Conservation (phyloP, 176 grass and related monocot genomes). For the Miscanthus lutarioriparius region DNA sequence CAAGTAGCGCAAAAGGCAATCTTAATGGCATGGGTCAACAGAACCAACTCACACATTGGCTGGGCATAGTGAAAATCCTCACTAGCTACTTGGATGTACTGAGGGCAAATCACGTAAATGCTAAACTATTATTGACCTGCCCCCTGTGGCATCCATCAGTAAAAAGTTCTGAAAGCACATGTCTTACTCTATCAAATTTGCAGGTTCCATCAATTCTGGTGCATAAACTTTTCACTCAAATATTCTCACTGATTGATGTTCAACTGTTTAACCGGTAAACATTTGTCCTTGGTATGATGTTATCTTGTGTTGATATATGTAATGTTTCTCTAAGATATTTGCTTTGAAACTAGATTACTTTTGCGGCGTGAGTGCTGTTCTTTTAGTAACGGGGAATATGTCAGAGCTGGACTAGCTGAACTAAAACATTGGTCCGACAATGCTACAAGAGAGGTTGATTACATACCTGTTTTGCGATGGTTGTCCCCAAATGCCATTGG, state of each 20-base stretch:
- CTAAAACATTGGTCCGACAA: slow-evolving; percentile 79
- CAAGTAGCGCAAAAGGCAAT: slow-evolving; percentile 47
- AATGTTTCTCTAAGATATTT: slow-evolving; percentile 40
- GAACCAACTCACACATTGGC: slow-evolving; percentile 63
- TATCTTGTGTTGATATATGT: slow-evolving; percentile 27
- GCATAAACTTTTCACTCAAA: slow-evolving; percentile 78
- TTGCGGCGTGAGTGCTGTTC: slow-evolving; percentile 90
- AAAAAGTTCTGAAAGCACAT: slow-evolving; percentile 24
- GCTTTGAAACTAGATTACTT: slow-evolving; percentile 55
- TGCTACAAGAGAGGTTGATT: slow-evolving; percentile 75
- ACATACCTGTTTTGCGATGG: slow-evolving; percentile 25
- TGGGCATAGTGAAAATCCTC: slow-evolving; percentile 57
- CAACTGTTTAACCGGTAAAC: slow-evolving; percentile 90
- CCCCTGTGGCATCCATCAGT: slow-evolving; percentile 13
- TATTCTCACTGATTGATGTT: slow-evolving; percentile 80
- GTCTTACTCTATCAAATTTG: slow-evolving; percentile 38
- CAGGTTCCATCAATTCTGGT: slow-evolving; percentile 83
- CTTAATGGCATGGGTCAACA: slow-evolving; percentile 53
- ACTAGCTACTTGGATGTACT: slow-evolving; percentile 56
- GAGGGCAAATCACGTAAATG: slow-evolving; percentile 66
- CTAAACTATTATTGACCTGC: background rate
- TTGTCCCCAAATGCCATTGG: slow-evolving; percentile 28
- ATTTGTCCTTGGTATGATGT: background rate
- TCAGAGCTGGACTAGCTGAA: slow-evolving; percentile 78
- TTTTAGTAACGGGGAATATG: slow-evolving; percentile 87